These are phyloP conservation scores for Ceratobasidium sp. DNA, from an alignment of 1,284 basidiomycete species.

Conservation along the genomic window DNA sequence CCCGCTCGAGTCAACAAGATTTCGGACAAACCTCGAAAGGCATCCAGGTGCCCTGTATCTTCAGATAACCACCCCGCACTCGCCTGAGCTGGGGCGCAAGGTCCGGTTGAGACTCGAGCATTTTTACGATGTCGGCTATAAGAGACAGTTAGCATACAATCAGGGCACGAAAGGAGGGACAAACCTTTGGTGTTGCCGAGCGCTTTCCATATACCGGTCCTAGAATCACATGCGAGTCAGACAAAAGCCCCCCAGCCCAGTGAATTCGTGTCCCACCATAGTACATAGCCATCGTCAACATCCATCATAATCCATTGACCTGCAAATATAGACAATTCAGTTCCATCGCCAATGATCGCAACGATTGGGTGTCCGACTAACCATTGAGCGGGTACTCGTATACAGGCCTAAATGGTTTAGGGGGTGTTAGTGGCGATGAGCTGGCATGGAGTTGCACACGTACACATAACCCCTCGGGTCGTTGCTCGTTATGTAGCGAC, in stretches of 20 bases:
- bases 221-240: slow-evolving; percentile 60
- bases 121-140: slow-evolving; percentile 86
- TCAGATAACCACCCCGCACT: slow-evolving; percentile 85
- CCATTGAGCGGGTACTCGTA: slow-evolving; percentile 86
- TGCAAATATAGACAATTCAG: neutral
- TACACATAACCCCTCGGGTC: slow-evolving; percentile 88
- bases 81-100: slow-evolving; percentile 80
- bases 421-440: slow-evolving; percentile 31
- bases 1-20: slow-evolving; percentile 8
- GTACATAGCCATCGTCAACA: slow-evolving; percentile 82
- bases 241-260: neutral
- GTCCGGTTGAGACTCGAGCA: slow-evolving; percentile 88
- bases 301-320: slow-evolving; percentile 93
- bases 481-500: slow-evolving; percentile 85
- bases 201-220: slow-evolving; percentile 91
- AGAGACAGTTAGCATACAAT: slow-evolving; percentile 47
- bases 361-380: neutral
- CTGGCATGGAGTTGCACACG: slow-evolving; percentile 50
- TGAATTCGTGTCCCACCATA: slow-evolving; percentile 38
- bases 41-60: slow-evolving; percentile 92
- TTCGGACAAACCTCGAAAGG: slow-evolving; percentile 76
- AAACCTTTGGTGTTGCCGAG: slow-evolving; percentile 85
- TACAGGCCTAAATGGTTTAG: slow-evolving; percentile 67
- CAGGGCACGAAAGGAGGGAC: slow-evolving; percentile 46
- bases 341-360: slow-evolving; percentile 11